phyloP scores from a whole-genome alignment of 2,329 filamentous ascomycete genomes.

The Lasiodiplodia sp. region DNA sequence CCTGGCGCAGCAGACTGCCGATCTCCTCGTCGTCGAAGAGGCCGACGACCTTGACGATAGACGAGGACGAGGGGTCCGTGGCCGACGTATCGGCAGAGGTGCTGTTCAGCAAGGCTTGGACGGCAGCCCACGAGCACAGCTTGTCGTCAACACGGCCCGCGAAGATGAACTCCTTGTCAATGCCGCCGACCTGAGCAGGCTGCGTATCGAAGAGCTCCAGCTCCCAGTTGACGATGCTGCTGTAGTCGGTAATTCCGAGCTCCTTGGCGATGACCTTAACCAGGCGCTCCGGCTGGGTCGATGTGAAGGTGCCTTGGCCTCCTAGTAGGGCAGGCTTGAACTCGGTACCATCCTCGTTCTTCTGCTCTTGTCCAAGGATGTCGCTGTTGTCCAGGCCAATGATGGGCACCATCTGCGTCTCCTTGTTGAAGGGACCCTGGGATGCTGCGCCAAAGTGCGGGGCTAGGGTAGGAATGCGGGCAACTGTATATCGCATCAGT shows the following conservation, averaged over 20 bases:
- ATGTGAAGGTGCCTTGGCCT: slow-evolving; percentile 74
- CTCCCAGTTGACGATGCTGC: slow-evolving; percentile 91
- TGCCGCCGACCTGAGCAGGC: slow-evolving; percentile 80
- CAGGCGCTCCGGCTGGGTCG: slow-evolving; percentile 84
- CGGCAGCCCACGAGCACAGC: slow-evolving; percentile 91
- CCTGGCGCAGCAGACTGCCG: slow-evolving; percentile 87
- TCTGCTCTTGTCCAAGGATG: slow-evolving; percentile 41
- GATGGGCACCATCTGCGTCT: slow-evolving; percentile 94
- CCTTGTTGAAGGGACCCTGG: slow-evolving; percentile 74
- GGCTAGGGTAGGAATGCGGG: slow-evolving; percentile 87
- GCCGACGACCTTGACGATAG: slow-evolving; percentile 87
- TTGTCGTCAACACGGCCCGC: slow-evolving; percentile 97
- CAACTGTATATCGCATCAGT: slow-evolving; percentile 59
- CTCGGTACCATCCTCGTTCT: slow-evolving; percentile 40
- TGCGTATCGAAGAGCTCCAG: slow-evolving; percentile 93
- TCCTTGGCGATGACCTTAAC: slow-evolving; percentile 82
- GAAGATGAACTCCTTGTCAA: slow-evolving; percentile 94
- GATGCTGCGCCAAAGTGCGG: slow-evolving; percentile 87
- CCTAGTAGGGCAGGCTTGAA: slow-evolving; percentile 59
- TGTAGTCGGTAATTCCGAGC: slow-evolving; percentile 76
- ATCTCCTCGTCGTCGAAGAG: slow-evolving; percentile 98
- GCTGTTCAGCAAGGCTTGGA: slow-evolving; percentile 80
- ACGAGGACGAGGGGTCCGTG: slow-evolving; percentile 58
- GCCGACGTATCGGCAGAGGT: slow-evolving; percentile 61
- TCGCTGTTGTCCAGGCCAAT: slow-evolving; percentile 84